Conservation (phyloP, 331 rosid genomes). For the Malus hybrid region DNA sequence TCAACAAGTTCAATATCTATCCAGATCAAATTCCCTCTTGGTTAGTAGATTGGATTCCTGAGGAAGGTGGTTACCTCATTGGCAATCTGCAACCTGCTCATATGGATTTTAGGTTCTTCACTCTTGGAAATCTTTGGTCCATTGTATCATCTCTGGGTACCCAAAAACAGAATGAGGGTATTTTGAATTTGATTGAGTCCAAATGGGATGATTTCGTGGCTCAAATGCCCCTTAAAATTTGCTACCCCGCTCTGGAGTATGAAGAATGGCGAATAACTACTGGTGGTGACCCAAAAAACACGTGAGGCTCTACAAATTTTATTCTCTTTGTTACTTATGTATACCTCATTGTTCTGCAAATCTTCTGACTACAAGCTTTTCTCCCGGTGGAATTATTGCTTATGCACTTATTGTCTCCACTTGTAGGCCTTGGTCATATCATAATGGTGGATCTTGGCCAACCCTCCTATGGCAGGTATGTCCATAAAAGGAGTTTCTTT, state of each 20-base stretch:
- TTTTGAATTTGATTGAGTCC: constrained; percentile 66
- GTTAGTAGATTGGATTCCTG: constrained; percentile 87
- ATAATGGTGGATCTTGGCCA: constrained; percentile 94
- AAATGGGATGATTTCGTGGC: constrained; percentile 83
- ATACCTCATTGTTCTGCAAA: neutral
- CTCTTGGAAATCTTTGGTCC: constrained; percentile 89
- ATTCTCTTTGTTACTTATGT: neutral
- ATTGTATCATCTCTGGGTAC: constrained; percentile 80
- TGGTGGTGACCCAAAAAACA: constrained; percentile 88
- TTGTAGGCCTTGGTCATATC: constrained; percentile 86
- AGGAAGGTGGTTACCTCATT: constrained; percentile 79
- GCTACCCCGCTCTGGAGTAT: constrained; percentile 70
- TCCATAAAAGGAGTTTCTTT: neutral
- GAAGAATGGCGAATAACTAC: constrained; percentile 90
- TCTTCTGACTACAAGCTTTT: neutral
- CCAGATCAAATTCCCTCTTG: constrained; percentile 94
- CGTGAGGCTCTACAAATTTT: constrained; percentile 37
- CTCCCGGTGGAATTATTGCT: neutral
- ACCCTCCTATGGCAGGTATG: constrained; percentile 88
- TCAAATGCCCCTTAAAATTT: constrained; percentile 83
- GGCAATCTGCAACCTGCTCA: constrained; percentile 92
- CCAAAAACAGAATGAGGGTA: constrained; percentile 52
- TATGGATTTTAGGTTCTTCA: constrained; percentile 89
- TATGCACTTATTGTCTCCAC: neutral
- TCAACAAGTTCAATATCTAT: constrained; percentile 85